Evolutionary conservation across 2,329 filamentous ascomycete species (phyloP), one percentile per base, ranked within the genome.

Genomic region (Diaporthe eres): DNA sequence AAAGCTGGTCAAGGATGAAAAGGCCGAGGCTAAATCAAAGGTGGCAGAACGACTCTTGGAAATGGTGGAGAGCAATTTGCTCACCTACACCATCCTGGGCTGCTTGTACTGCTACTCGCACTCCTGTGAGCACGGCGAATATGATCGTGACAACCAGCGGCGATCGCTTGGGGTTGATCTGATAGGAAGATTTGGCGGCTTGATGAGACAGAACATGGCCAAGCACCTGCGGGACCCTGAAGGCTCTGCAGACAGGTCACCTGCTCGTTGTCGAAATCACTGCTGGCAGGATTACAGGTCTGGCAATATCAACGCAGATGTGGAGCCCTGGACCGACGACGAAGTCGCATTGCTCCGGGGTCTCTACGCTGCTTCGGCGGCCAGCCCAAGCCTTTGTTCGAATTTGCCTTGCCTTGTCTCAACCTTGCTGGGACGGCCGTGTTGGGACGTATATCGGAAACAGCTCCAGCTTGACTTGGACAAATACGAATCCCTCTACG

Each of bases 101-200:
- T 92, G 90, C 78, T 82, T 90, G n/a, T 87, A 91, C 71, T 92
- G 90, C 81, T 89, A 87, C 79, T 89, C 89, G 70, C 88, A 91
- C 80, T 90, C 90, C 17, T 92, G 90, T 76, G 90, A 92, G 79
- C 90, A 92, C 77, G 90, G 90, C 61, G 90, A 91, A 72, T 91
- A 90, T 71, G 88, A 90, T 73, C 81, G 83, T 9, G 87, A 88
- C 70, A 89, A 89, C 76, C 89, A 90, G 78, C 86, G 88, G 47
- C 88, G 86, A 65, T 83, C 87, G 4, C 89, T 91, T 79, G 90
- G 88, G 4, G 83, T 91, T n/a, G 86, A 88, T 51, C 80, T 81
- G 71, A 81, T 83, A n/a, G 84, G 82, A 17, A 83, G 84, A 19
- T 77, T 86, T 19, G 81, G 81, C 19, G 81, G 81, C 31, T 75